These are phyloP conservation scores for Sporothrix luriei DNA, from an alignment of 2,329 filamentous ascomycete species.

Conservation along the genomic window DNA sequence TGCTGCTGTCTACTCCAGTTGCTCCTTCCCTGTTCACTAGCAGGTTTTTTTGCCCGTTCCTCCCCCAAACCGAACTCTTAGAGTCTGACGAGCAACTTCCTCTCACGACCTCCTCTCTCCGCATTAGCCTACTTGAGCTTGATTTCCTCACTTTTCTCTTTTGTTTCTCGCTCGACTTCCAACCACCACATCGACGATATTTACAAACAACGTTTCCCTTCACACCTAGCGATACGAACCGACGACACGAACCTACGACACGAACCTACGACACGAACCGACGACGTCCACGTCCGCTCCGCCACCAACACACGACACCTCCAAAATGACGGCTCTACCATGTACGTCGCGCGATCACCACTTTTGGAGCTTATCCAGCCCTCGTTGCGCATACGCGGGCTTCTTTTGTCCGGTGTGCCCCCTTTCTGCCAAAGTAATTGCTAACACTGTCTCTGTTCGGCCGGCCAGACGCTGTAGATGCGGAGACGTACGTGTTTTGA, in stretches of 20 bases:
- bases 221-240: not conserved
- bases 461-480: constrained; percentile 87
- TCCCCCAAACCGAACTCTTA: constrained; percentile 21
- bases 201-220: not conserved
- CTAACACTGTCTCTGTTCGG: constrained; percentile 3
- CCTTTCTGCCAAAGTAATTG: not conserved
- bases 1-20: not conserved
- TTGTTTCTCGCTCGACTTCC: not conserved
- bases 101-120: constrained; percentile 22
- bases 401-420: not conserved
- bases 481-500: constrained; percentile 73
- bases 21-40: not conserved
- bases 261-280: not conserved
- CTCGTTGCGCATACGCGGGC: not conserved
- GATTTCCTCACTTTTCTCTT: not conserved
- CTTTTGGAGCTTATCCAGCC: not conserved
- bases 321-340: constrained; percentile 35
- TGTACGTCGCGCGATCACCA: constrained; percentile 30
- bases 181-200: not conserved
- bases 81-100: constrained; percentile 29
- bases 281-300: constrained; percentile 5
- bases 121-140: constrained; percentile 11
- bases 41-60: constrained; percentile 23
- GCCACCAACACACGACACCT: constrained; percentile 18
- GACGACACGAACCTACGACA: not conserved